Base-by-base conservation (phyloP, 768 basidiomycete species). In the Psilocybe cubensis region DNA sequence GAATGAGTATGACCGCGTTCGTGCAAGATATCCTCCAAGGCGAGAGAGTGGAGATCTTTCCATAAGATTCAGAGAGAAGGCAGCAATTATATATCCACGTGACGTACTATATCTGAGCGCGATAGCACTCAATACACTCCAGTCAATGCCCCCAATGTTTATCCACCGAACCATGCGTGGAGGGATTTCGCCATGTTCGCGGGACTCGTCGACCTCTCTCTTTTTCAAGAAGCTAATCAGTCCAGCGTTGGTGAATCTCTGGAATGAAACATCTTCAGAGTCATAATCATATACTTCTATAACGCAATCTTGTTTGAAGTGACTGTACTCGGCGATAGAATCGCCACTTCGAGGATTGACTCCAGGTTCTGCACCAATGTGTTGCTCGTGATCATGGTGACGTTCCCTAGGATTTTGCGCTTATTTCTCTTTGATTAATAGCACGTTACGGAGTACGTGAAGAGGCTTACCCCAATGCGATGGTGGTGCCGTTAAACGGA, bases 231-330 rank as follows among this genome's bases (percentile, higher is more conserved):
- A 68, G 11, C 74, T 63, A 12, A 85, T 69, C 54, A 88, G 80
- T 54, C 80, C 80, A 1, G 66, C 62, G 63, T 88, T 88, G 40
- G 72, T 74, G 75, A 85, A 77, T 20, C 75, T 71, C 49, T 72
- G 73, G 54, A 78, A 76, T 31, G 68, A 76, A 23, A 68, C 72
- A 23, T 80, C 73, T 31, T 83, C 68, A 20, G 73, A 72, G 27
- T 79, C 82, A 65, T 88, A 88, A 68, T 89, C 87, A 38, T 79
- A 69, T 49, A 87, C 71, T 49, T 87, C 83, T 50, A 88, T 86
- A 23, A 78, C 61, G 60, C 87, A 89, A 17, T 78, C 77, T 70
- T 85, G 75, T 44, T 78, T 76, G 64, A 87, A 75, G 56, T 81
- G 74, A 7, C 80, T 80, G 57, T 81, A 87, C 57, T 75, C 71